A percentile compares a stretch with the other conserved stretches of the same genome.
These are phyloP conservation scores for Cymbopogon citratus DNA, from an alignment of 176 grass and related monocot genomes.

Conservation along the genomic window DNA sequence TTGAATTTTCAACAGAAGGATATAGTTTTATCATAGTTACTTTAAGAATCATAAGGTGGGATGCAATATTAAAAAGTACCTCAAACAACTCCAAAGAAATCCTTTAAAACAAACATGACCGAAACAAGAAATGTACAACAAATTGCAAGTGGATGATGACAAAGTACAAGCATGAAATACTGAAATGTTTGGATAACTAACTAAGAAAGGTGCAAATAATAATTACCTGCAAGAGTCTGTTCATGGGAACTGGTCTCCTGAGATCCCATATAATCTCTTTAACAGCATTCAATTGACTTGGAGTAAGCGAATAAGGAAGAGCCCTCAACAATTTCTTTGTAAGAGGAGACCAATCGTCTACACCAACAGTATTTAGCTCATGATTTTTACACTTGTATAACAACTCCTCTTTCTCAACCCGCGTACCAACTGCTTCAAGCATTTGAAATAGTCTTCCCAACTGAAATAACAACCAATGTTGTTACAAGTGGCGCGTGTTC, in stretches of 20 bases:
- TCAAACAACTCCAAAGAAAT: conserved; percentile 29
- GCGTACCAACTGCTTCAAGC: conserved; percentile 79
- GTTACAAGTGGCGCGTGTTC: conserved; percentile 15
- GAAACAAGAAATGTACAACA: conserved; percentile 7
- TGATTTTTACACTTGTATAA: conserved; percentile 68
- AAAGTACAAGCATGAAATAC: conserved; percentile 22
- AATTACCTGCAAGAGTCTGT: conserved; percentile 88
- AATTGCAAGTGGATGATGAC: background rate
- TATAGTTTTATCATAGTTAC: background rate
- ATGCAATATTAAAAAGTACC: conserved; percentile 1
- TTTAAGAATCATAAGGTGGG: conserved; percentile 12
- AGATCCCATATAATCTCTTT: conserved; percentile 99
- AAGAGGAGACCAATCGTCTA: conserved; percentile 64
- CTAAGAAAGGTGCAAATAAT: conserved; percentile 25
- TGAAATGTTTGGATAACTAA: conserved; percentile 9
- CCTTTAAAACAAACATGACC: conserved; percentile 7
- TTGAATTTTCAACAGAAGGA: conserved; percentile 18
- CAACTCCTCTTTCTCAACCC: conserved; percentile 69
- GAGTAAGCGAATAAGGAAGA: conserved; percentile 83
- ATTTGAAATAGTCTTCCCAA: conserved; percentile 90
- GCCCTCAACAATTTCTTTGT: conserved; percentile 58
- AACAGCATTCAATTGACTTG: conserved; percentile 80
- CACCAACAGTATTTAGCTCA: conserved; percentile 54
- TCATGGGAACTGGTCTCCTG: conserved; percentile 86
- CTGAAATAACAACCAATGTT: conserved; percentile 45